These are phyloP conservation scores for Pistacia vera DNA, from an alignment of 345 rosid genomes.

Conservation along the genomic window DNA sequence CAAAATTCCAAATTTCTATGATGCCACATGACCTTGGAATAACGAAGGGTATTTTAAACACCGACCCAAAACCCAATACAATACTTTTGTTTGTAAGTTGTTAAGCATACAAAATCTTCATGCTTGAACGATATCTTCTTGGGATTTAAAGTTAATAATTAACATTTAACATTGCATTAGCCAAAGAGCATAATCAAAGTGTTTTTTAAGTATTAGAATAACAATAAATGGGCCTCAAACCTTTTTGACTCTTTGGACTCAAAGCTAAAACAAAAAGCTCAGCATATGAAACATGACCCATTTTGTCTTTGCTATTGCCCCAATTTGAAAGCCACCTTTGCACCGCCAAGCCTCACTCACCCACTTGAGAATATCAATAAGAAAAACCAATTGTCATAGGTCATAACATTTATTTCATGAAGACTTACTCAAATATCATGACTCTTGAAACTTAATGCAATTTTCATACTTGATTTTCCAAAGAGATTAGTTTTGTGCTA, in stretches of 20 bases:
- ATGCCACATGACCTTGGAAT: no score
- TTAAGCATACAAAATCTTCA: no score
- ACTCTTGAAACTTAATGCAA: no score
- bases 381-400: no score
- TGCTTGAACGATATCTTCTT: neutral
- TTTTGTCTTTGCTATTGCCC: conserved; percentile 9
- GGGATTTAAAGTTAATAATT: neutral
- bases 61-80: neutral
- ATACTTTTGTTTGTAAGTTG: no score
- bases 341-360: conserved; percentile 21
- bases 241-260: conserved; percentile 16
- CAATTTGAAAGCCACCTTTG: conserved; percentile 23
- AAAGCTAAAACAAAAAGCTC: conserved; percentile 18
- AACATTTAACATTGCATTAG: neutral
- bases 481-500: no score
- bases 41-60: neutral
- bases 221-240: neutral
- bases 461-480: no score
- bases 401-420: no score
- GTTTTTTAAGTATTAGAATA: neutral
- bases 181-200: neutral
- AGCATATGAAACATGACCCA: conserved; percentile 10
- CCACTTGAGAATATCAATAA: neutral
- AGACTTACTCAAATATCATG: no score
- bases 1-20: no score